These are phyloP conservation scores for Microstegium vimineum DNA, from an alignment of 176 grass and related monocot genomes.

Conservation along the genomic window DNA sequence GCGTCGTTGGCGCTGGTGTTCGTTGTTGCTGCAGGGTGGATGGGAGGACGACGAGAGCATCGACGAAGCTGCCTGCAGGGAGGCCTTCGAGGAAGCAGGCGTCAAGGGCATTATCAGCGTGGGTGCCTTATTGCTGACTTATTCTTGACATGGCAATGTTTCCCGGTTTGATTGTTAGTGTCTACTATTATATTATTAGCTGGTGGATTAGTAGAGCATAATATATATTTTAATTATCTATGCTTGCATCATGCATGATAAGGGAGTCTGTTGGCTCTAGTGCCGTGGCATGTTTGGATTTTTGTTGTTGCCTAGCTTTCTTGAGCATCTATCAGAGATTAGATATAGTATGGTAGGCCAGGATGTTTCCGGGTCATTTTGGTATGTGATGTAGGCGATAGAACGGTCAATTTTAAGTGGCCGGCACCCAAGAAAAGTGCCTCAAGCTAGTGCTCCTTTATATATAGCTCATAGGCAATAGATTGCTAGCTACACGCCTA, in stretches of 20 bases:
- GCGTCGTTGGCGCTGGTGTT: background rate
- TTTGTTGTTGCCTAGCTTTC: background rate
- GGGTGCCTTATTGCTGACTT: slow-evolving; percentile 19
- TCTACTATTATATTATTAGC: background rate
- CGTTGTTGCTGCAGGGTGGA: slow-evolving; percentile 53
- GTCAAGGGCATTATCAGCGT: slow-evolving; percentile 65
- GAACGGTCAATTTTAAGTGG: slow-evolving; percentile 28
- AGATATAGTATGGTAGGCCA: background rate
- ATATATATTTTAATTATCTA: background rate
- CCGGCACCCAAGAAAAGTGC: background rate
- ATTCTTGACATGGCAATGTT: slow-evolving; percentile 20
- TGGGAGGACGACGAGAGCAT: slow-evolving; percentile 82
- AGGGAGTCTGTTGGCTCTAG: background rate
- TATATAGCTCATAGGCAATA: background rate
- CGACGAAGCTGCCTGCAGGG: slow-evolving; percentile 65
- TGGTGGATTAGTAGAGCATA: background rate
- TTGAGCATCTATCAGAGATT: background rate
- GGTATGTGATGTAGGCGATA: background rate
- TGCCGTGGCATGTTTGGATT: slow-evolving; percentile 23
- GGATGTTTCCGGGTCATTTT: background rate
- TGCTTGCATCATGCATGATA: slow-evolving; percentile 11
- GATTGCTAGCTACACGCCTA: background rate
- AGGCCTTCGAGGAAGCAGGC: slow-evolving; percentile 87
- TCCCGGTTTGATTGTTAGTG: background rate
- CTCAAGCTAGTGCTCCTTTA: background rate